A percentile compares a stretch with the other conserved stretches of the same genome.
phyloP scores from a whole-genome alignment of 331 rosid genomes.

The Malus hybrid region DNA sequence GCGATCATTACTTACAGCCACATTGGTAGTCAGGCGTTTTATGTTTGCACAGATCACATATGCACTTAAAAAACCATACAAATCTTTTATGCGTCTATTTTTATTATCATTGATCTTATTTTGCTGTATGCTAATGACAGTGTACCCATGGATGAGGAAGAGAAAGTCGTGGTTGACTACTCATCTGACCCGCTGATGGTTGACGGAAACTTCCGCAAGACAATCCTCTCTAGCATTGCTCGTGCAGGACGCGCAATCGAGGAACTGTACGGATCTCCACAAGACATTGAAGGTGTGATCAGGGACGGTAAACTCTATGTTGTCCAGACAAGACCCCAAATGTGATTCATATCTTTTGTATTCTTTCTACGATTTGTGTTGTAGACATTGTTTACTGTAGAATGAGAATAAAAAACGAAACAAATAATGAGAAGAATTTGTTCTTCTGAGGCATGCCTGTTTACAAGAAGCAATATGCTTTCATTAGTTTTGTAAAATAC shows the following conservation, averaged over 20 bases:
- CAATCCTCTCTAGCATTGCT: slow-evolving; percentile 78
- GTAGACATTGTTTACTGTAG: background rate
- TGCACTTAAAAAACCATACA: background rate
- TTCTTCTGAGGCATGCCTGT: too few relatives aligned
- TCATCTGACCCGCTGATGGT: slow-evolving; percentile 58
- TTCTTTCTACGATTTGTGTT: background rate
- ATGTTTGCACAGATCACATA: background rate
- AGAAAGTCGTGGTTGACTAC: slow-evolving; percentile 75
- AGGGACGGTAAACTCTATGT: slow-evolving; percentile 82
- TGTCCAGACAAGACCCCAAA: slow-evolving; percentile 96
- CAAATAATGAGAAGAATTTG: background rate
- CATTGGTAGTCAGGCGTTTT: background rate
- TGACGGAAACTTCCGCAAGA: slow-evolving; percentile 59
- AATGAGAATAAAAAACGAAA: background rate
- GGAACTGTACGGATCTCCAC: slow-evolving; percentile 76
- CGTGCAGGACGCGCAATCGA: slow-evolving; percentile 84
- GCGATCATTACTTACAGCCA: background rate
- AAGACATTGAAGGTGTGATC: slow-evolving; percentile 94
- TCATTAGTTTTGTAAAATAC: background rate
- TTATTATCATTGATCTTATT: background rate
- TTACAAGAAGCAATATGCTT: background rate
- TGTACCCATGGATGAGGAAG: slow-evolving; percentile 94
- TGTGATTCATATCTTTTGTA: slow-evolving; percentile 37
- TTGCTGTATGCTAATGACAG: slow-evolving; percentile 24
- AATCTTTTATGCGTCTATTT: background rate